Evolutionary conservation across 805 yeast genomes (phyloP), one percentile per base, ranked within the genome.

Genomic region (Ogataea nonfermentans): DNA sequence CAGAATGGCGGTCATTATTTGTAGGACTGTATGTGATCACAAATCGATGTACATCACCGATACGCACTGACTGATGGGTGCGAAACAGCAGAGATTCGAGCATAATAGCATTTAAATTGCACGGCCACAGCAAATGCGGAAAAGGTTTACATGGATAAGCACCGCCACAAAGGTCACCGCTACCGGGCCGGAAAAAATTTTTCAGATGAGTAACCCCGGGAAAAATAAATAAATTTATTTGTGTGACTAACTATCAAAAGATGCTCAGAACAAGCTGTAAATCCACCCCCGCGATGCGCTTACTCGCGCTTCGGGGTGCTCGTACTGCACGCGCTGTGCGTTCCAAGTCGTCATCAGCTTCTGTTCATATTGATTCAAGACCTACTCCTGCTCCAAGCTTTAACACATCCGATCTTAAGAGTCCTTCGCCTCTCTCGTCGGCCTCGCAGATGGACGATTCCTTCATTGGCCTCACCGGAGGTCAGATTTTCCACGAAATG

Each of bases 401-500:
- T 55, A 69, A 74, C 56, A 63, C 61, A 41, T 48, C 61, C 22
- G 49, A 45, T 35, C 13, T 42, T 9, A 51, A 47, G 32, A 41
- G 46, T 25, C 48, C 55, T 22, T 43, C 49, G 32, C 46, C 57
- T 44, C 32, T 45, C 37, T 33, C 40, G 17, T 24, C 43, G 9
- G 27, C 23, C 8, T 17, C 37, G 3, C 51, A 60, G 41, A 76
- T 82, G 82, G 95, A 85, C 56, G 90, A 84, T 56, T 84, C 96
- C 4, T 81, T 91, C 56, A 89, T 93, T 40, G 99, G 99, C 12
- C 75, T 89, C 54, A 83, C 96, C n/a, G 99, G 99, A 49, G 99
- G 99, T 53, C 93, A 93, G 68, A 90, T 93, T 47, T 93, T 93
- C 71, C 97, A 91, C 65, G 98, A 91, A 66, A 93, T 93, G 98